Conservation (phyloP, 2,329 filamentous ascomycete species). For the Apiospora marii region DNA sequence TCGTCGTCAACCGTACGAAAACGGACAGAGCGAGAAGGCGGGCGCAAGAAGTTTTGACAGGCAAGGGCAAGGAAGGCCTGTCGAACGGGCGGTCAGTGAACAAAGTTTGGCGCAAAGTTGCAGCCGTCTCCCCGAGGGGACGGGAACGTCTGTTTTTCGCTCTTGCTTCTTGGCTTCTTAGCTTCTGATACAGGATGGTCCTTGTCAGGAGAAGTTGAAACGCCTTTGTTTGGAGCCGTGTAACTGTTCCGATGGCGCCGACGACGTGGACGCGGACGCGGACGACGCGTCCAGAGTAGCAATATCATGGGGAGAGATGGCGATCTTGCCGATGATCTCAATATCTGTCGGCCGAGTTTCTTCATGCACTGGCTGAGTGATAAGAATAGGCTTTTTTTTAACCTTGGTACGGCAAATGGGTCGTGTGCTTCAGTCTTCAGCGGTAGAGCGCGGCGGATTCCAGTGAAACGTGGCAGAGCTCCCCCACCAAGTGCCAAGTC, state of each 20-base stretch:
- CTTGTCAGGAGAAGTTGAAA: background rate
- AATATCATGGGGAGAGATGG: background rate
- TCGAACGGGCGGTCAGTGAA: conserved; percentile 15
- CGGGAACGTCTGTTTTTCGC: background rate
- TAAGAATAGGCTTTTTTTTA: background rate
- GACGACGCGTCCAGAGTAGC: background rate
- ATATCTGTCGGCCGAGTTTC: background rate
- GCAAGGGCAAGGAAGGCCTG: background rate
- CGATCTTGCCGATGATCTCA: conserved; percentile 15
- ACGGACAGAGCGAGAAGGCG: background rate
- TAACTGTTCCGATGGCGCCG: background rate
- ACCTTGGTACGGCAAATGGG: background rate
- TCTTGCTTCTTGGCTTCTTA: background rate
- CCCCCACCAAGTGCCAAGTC: background rate
- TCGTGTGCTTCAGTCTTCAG: background rate
- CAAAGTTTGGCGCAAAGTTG: background rate
- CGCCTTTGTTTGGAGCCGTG: background rate
- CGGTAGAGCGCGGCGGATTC: background rate
- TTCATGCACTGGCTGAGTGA: background rate
- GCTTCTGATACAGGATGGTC: conserved; percentile 12
- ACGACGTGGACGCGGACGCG: background rate
- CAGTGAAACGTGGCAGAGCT: background rate
- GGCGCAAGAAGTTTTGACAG: background rate
- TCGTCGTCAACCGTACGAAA: background rate
- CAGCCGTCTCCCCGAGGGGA: background rate